Base-by-base conservation (phyloP, 2,329 filamentous ascomycete genomes). In the Knufia fluminis region DNA sequence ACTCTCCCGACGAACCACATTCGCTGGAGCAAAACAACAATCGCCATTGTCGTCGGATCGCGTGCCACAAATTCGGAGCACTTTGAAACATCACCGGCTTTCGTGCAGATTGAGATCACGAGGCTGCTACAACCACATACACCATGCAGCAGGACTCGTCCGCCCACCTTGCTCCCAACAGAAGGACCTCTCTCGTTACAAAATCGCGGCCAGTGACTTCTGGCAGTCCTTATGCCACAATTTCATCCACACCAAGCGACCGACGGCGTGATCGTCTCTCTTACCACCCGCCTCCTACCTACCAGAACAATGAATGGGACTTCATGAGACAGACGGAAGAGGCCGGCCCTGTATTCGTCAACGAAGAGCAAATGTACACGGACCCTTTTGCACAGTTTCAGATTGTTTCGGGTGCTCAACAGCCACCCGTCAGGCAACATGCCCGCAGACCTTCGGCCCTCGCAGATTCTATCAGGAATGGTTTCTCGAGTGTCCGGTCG, bases 151-250 rank as follows among this genome's bases (percentile, higher is more conserved):
- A 52, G 17, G 42, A 23, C 35, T 65, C 68, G 42, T 53, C 56
- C 4, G 57, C 58, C 23, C 51, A 44, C 28, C 54, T 59, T 50
- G 56, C 64, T 23, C 55, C 63, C 32, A 60, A 62, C 26, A 64
- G 66, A 51, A 64, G 66, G 53, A 61, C 67, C 24, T 71, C 69
- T 14, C 53, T 71, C 32, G 63, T 66, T 10, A 57, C 66, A 47
- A 63, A 61, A 51, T 49, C 61, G 46, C 65, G 68, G 40, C 66
- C 68, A 12, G 62, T 62, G 22, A 70, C 66, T 4, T 61, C 67
- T 3, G 33, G 19, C 12, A 22, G 32, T 24, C 31, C 32, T 14
- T 46, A 22, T 52, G 47, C 44, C 48, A 52, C 20, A 23, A 22
- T 36, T 14, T 50, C 7, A 24, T 38, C 20, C n/a, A n/a, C 8